phyloP scores from a whole-genome alignment of 169 alveolate species.

The Cyclospora cayetanensis region DNA sequence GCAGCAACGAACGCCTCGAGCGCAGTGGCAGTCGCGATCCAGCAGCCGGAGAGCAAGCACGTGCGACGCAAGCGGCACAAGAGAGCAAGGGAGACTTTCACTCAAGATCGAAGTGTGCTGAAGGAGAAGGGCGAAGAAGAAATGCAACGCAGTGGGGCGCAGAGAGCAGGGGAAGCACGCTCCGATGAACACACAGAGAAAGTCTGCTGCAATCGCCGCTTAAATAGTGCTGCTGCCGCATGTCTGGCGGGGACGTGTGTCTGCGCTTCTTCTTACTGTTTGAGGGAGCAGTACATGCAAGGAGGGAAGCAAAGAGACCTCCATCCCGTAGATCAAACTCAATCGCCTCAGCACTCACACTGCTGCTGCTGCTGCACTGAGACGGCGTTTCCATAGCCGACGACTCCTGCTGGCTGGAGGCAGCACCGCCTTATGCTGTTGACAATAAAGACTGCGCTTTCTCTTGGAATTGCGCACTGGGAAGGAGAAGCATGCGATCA shows the following conservation, averaged over 20 bases:
- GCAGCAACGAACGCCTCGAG: too few relatives aligned
- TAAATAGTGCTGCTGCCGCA: constrained; percentile 10
- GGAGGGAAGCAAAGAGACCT: neutral
- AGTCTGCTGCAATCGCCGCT: neutral
- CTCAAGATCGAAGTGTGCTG: too few relatives aligned
- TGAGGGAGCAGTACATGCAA: neutral
- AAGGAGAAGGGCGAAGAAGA: too few relatives aligned
- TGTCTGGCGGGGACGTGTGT: too few relatives aligned
- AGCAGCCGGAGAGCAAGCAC: neutral
- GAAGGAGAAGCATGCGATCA: too few relatives aligned
- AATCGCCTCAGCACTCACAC: constrained; percentile 2
- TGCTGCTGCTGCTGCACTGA: constrained; percentile 36
- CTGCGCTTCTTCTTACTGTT: too few relatives aligned
- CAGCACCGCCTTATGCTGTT: too few relatives aligned
- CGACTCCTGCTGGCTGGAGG: too few relatives aligned
- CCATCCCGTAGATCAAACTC: neutral
- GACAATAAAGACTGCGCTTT: too few relatives aligned
- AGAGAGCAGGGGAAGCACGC: neutral
- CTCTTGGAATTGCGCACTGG: too few relatives aligned
- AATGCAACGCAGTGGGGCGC: too few relatives aligned
- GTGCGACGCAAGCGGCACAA: neutral
- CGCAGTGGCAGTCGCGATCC: neutral
- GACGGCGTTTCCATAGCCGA: neutral
- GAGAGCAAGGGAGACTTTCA: neutral
- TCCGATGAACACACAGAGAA: too few relatives aligned